Conservation (phyloP, 176 grass and related monocot genomes). For the Triticum monococcum region DNA sequence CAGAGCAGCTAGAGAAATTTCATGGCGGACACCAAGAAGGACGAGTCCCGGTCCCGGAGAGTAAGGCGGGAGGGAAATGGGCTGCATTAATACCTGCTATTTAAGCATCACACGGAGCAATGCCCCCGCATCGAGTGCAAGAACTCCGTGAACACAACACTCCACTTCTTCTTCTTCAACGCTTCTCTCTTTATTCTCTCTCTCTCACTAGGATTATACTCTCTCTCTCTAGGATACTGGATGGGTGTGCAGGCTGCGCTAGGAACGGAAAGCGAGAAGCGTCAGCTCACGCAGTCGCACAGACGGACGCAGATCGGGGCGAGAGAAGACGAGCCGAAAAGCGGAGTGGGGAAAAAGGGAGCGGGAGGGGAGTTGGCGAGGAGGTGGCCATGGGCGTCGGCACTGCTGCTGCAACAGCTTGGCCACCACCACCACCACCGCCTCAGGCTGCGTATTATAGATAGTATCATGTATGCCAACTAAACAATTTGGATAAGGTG, state of each 20-base stretch:
- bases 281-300: slow-evolving; percentile 23
- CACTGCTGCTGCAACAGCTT: slow-evolving; percentile 22
- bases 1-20: neutral
- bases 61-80: slow-evolving; percentile 15
- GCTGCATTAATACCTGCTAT: slow-evolving; percentile 62
- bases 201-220: too few relatives aligned
- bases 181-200: neutral
- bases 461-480: too few relatives aligned
- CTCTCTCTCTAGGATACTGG: neutral
- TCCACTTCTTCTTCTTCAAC: neutral
- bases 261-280: slow-evolving; percentile 14
- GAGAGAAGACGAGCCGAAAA: slow-evolving; percentile 17
- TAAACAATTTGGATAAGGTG: too few relatives aligned
- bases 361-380: neutral
- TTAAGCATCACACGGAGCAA: slow-evolving; percentile 47
- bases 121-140: slow-evolving; percentile 33
- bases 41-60: neutral
- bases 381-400: slow-evolving; percentile 19
- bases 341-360: neutral
- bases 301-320: neutral
- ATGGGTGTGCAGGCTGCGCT: slow-evolving; percentile 15
- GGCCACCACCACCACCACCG: slow-evolving; percentile 20
- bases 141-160: slow-evolving; percentile 28
- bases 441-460: too few relatives aligned
- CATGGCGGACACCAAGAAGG: slow-evolving; percentile 1